A percentile compares a stretch with the other conserved stretches of the same genome.
Conservation (phyloP, 805 yeast species). For the Phaffomyces thermotolerans region DNA sequence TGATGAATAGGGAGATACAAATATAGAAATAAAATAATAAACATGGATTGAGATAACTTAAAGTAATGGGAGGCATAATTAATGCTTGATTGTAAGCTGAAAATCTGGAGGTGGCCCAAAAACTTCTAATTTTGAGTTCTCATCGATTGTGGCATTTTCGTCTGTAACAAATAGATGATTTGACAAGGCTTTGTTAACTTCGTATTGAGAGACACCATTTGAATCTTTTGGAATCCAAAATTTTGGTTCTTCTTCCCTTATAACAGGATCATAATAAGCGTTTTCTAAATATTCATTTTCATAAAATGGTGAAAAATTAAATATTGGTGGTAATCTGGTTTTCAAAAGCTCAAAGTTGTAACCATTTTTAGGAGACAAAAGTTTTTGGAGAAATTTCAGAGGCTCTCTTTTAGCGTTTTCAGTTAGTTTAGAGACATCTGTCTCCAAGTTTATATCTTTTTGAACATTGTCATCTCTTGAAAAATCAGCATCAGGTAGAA, state of each 20-base stretch:
- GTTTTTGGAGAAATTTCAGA: slow-evolving; percentile 10
- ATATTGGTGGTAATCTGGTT: slow-evolving; percentile 28
- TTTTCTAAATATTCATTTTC: slow-evolving; percentile 24
- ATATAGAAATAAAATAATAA: too few species aligned
- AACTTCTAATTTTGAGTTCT: slow-evolving; percentile 45
- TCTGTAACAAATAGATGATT: slow-evolving; percentile 50
- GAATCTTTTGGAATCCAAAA: slow-evolving; percentile 69
- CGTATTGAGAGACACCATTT: slow-evolving; percentile 56
- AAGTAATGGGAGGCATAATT: not conserved
- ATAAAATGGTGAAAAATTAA: slow-evolving; percentile 28
- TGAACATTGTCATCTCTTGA: slow-evolving; percentile 11
- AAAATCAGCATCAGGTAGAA: slow-evolving; percentile 20
- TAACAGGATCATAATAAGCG: slow-evolving; percentile 50
- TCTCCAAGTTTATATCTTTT: slow-evolving; percentile 21
- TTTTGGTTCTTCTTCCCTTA: slow-evolving; percentile 48
- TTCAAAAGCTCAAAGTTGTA: slow-evolving; percentile 42
- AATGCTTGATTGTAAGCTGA: slow-evolving; percentile 30
- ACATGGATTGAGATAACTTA: too few species aligned
- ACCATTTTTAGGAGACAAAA: slow-evolving; percentile 31
- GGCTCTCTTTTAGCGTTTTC: slow-evolving; percentile 16
- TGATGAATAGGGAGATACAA: too few species aligned
- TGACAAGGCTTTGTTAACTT: slow-evolving; percentile 45
- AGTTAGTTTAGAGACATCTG: slow-evolving; percentile 12
- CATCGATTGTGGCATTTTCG: slow-evolving; percentile 49
- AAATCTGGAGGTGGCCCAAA: slow-evolving; percentile 68